Conservation (phyloP, 2,329 filamentous ascomycete genomes). For the Seiridium unicorne region DNA sequence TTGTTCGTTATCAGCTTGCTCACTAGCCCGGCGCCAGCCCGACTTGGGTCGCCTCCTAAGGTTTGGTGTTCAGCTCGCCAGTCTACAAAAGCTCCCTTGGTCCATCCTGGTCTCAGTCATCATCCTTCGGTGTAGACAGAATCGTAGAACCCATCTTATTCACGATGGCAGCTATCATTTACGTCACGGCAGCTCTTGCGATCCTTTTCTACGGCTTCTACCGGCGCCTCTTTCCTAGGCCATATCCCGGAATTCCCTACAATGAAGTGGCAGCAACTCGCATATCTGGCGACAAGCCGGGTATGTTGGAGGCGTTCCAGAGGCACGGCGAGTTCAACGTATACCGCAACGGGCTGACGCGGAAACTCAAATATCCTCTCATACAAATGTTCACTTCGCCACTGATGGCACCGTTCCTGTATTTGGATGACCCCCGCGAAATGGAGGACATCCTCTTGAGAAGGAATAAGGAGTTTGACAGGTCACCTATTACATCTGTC, state of each 20-base stretch:
- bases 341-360: not conserved
- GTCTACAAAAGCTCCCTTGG: too few relatives aligned
- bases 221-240: constrained; percentile 8
- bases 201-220: not conserved
- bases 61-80: too few relatives aligned
- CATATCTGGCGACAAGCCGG: constrained; percentile 14
- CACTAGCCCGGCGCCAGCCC: too few relatives aligned
- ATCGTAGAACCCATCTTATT: too few relatives aligned
- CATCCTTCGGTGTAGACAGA: too few relatives aligned
- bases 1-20: too few relatives aligned
- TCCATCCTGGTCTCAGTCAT: too few relatives aligned
- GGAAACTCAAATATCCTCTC: constrained; percentile 11
- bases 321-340: constrained; percentile 2
- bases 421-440: constrained; percentile 15
- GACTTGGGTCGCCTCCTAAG: too few relatives aligned
- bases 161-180: not conserved
- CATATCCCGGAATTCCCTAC: constrained; percentile 13
- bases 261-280: constrained; percentile 10
- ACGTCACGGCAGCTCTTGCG: not conserved
- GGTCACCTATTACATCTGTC: not conserved
- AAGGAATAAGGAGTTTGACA: constrained; percentile 15
- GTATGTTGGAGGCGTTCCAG: constrained; percentile 5
- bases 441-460: constrained; percentile 11
- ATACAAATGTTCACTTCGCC: constrained; percentile 13
- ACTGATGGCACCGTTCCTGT: constrained; percentile 11